These are phyloP conservation scores for Fusarium avenaceum DNA, from an alignment of 2,329 filamentous ascomycete species.

Conservation along the genomic window DNA sequence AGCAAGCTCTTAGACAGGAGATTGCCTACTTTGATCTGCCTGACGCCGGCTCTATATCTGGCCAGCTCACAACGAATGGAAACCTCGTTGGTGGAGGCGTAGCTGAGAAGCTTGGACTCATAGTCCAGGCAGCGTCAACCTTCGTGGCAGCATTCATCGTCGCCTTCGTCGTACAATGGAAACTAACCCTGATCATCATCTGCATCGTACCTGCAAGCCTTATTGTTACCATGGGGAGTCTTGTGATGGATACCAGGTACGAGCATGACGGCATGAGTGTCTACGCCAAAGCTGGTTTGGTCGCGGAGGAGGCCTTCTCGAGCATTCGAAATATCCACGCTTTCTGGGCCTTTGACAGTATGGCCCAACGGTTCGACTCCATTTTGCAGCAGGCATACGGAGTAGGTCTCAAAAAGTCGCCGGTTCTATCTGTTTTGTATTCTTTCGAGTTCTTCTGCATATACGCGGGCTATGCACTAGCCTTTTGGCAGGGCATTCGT, in stretches of 20 bases:
- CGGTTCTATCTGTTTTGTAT: slow-evolving; percentile 4
- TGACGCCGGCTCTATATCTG: not conserved
- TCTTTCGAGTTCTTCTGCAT: slow-evolving; percentile 47
- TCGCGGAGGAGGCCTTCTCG: not conserved
- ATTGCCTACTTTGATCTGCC: slow-evolving; percentile 1
- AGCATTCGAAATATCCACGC: not conserved
- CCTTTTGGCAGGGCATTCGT: slow-evolving; percentile 59
- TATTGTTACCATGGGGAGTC: not conserved
- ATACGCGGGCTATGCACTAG: slow-evolving; percentile 55
- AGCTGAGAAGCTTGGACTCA: slow-evolving; percentile 3
- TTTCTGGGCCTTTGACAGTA: not conserved
- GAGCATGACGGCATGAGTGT: not conserved
- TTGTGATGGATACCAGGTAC: not conserved
- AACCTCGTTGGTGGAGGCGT: not conserved
- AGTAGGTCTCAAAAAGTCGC: slow-evolving; percentile 7
- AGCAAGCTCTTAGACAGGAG: not conserved
- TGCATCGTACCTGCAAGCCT: slow-evolving; percentile 7
- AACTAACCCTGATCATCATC: not conserved
- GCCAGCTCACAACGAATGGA: not conserved
- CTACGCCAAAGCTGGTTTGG: not conserved
- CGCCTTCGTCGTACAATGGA: not conserved
- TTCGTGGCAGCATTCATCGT: slow-evolving; percentile 3
- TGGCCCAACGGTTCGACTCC: not conserved
- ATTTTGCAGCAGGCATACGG: not conserved
- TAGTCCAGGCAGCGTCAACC: not conserved